A percentile compares a stretch with the other conserved stretches of the same genome.
Conservation (phyloP, 2,329 filamentous ascomycete genomes). For the Ceratocystis variospora region DNA sequence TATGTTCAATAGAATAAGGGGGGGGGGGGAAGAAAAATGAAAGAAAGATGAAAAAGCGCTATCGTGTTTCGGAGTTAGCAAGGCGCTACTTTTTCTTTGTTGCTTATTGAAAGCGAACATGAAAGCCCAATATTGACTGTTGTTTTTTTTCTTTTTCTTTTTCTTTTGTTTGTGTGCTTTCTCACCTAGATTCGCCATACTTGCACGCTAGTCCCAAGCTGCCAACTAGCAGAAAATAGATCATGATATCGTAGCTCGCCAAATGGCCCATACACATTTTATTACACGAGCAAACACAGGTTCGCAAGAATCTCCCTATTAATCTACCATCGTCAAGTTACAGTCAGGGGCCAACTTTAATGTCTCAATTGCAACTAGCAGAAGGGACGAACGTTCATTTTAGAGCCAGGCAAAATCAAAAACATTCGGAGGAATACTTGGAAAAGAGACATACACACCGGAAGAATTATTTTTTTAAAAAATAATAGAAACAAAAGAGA, state of each 20-base stretch:
- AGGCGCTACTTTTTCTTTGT: neutral
- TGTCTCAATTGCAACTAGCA: neutral
- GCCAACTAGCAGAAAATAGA: neutral
- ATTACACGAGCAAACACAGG: neutral
- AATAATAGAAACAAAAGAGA: no score
- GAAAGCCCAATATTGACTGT: neutral
- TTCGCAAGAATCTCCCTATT: neutral
- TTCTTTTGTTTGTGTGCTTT: neutral
- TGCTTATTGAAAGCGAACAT: neutral
- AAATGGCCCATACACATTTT: neutral
- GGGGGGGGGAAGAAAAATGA: no score
- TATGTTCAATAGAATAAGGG: no score
- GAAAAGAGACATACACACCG: neutral
- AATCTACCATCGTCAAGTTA: neutral
- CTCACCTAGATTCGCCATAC: neutral
- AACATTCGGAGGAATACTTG: neutral
- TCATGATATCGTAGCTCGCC: neutral
- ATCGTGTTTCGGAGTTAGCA: neutral
- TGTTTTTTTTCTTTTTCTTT: neutral
- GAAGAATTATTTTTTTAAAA: no score
- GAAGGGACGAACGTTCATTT: neutral
- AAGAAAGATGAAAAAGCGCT: neutral
- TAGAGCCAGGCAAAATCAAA: neutral
- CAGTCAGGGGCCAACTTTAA: neutral
- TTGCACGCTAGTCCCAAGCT: neutral